Conservation (phyloP, 352 stramenopile species). For the Pythium apleroticum region DNA sequence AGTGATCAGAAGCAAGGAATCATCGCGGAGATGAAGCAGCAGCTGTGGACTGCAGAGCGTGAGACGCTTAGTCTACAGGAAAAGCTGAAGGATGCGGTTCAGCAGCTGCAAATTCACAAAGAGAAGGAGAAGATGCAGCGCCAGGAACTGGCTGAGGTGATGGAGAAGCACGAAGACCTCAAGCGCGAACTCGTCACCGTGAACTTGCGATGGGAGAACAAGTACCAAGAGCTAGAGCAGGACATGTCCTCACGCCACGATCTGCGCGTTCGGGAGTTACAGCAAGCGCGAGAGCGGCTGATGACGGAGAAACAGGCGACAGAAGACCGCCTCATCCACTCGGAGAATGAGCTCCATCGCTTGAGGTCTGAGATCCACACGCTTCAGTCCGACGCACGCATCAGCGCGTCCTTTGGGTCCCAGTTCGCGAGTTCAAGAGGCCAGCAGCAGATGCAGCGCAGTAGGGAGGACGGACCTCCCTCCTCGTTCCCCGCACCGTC, state of each 20-base stretch:
- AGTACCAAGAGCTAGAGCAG: constrained; percentile 63
- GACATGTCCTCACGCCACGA: constrained; percentile 47
- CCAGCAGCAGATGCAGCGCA: constrained; percentile 8
- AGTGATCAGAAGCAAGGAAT: constrained; percentile 50
- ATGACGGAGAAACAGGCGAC: constrained; percentile 55
- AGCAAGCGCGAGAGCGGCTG: constrained; percentile 55
- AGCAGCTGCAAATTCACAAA: constrained; percentile 49
- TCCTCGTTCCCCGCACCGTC: constrained; percentile 32
- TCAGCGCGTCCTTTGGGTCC: constrained; percentile 49
- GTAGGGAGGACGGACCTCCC: constrained; percentile 5
- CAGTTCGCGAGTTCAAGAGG: not conserved
- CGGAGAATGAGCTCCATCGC: constrained; percentile 63
- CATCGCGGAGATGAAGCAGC: constrained; percentile 48
- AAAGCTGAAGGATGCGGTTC: constrained; percentile 42
- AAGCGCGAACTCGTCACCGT: constrained; percentile 60
- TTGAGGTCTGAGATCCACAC: constrained; percentile 50
- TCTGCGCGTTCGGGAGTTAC: constrained; percentile 48
- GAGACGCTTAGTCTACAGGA: constrained; percentile 46
- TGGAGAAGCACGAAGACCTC: constrained; percentile 63
- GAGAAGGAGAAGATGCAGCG: constrained; percentile 66
- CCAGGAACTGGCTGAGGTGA: constrained; percentile 48
- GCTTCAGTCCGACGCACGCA: constrained; percentile 43
- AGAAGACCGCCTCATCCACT: constrained; percentile 55
- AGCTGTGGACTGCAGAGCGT: constrained; percentile 48
- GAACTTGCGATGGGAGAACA: constrained; percentile 72